These are phyloP conservation scores for Populus trichocarpa DNA, from an alignment of 441 rosid species.

Conservation along the genomic window DNA sequence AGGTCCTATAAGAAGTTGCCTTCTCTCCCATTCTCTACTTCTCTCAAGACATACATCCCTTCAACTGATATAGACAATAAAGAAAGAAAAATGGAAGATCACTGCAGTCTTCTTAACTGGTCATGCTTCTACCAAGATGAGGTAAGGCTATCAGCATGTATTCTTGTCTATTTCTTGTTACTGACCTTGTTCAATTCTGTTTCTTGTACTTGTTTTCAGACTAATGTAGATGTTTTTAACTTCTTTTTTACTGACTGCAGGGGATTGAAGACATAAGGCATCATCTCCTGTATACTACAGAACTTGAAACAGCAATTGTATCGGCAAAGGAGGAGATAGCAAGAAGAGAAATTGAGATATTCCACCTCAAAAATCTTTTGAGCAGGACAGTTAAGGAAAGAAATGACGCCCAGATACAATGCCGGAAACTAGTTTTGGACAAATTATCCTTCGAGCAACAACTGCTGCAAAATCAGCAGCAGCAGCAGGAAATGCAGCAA, in stretches of 20 bases:
- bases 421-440: constrained; percentile 39
- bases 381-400: constrained; percentile 46
- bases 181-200: background rate
- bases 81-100: constrained; percentile 43
- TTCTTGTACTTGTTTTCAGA: background rate
- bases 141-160: constrained; percentile 22
- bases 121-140: constrained; percentile 39
- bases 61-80: background rate
- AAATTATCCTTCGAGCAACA: constrained; percentile 40
- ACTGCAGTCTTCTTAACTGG: constrained; percentile 42
- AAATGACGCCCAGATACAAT: constrained; percentile 48
- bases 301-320: constrained; percentile 52
- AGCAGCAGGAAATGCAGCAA: constrained; percentile 16
- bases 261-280: constrained; percentile 59
- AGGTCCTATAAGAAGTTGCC: constrained; percentile 29
- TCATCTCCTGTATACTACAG: constrained; percentile 49
- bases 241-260: constrained; percentile 27
- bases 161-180: background rate
- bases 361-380: constrained; percentile 48
- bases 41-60: background rate
- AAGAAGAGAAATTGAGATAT: constrained; percentile 48
- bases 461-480: constrained; percentile 26
- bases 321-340: constrained; percentile 64
- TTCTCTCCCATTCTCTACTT: background rate
- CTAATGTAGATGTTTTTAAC: background rate